Evolutionary conservation across 2,329 filamentous ascomycete genomes (phyloP), one percentile per base, ranked within the genome.

Genomic region (Sporothrix phasma): DNA sequence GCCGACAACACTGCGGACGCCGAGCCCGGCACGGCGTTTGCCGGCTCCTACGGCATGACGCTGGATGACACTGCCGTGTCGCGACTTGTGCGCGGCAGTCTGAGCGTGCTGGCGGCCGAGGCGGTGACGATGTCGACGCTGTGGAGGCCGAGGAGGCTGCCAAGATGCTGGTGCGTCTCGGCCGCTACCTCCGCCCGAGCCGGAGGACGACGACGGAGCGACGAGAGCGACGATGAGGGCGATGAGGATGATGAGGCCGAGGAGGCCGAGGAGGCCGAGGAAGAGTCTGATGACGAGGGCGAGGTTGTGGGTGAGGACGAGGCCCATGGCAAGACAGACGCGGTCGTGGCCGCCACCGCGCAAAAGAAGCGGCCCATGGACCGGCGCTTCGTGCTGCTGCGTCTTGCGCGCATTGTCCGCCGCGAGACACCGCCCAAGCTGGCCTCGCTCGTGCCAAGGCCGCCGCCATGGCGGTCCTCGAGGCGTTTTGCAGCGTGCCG

Each of bases 151-250:
- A 84, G 47, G 90, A 96, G 72, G 86, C 86, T 13, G 85, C 90
- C 3, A 88, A 91, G 68, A 91, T 96, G 67, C 79, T 96, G 41
- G 81, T 93, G 43, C 96, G 96, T 78, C 79, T 99, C 0, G 90
- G 87, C 47, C 84, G 78, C 24, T 80, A 80, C 65, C 74, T 85
- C 81, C 66, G 86, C 78, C 66, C 1, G 89, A 87, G 67, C 77
- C 79, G 73, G 77, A 76, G 72, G 68, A 74, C 68, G 72, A 74
- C 5, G 78, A 79, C 19, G 74, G 8, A 75, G 75, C n/a, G 78
- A 78, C 19, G 76, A 75, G 11, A 73, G 76, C 3, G 74, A 76
- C 1, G 76, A 73, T 3, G 76, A 75, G 1, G 73, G 73, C 8
- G 71, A 71, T 3, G 70, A 72, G 67, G 68, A 74, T 68, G 72